Evolutionary conservation across 1,284 basidiomycete species (phyloP).

Genomic region (Fereydounia khargensis): DNA sequence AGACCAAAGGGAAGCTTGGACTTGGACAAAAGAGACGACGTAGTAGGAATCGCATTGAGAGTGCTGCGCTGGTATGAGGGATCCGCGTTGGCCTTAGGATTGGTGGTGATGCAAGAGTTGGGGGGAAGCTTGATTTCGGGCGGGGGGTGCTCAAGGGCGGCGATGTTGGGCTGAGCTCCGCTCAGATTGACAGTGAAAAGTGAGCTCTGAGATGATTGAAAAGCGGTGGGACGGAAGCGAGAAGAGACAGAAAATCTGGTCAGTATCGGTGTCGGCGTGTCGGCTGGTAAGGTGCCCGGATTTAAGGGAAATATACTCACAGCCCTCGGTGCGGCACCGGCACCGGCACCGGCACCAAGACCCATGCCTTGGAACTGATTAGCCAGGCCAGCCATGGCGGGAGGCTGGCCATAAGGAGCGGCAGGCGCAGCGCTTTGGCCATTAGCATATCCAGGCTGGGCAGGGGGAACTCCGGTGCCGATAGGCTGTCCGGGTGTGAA

Average conservation of each 20-base stretch:
- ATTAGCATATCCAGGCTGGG: constrained; percentile 19
- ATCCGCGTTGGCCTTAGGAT: constrained; percentile 79
- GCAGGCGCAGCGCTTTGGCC: constrained; percentile 9
- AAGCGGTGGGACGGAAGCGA: background rate
- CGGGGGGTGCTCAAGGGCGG: constrained; percentile 74
- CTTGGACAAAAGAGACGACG: constrained; percentile 83
- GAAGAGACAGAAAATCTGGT: too few relatives aligned
- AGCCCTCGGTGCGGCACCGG: constrained; percentile 23
- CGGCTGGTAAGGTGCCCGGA: constrained; percentile 10
- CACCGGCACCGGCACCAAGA: constrained; percentile 61
- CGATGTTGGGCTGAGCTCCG: constrained; percentile 68
- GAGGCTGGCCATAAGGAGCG: constrained; percentile 16
- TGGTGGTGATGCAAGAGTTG: constrained; percentile 73
- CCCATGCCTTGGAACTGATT: constrained; percentile 87
- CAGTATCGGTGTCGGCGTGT: too few relatives aligned
- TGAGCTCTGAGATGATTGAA: constrained; percentile 16
- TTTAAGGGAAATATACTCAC: constrained; percentile 63
- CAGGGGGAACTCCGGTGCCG: constrained; percentile 1
- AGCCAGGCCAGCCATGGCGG: constrained; percentile 67
- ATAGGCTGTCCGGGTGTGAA: too few relatives aligned
- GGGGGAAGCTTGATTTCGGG: constrained; percentile 87
- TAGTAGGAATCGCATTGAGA: constrained; percentile 89
- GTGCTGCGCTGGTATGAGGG: constrained; percentile 90
- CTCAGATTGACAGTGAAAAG: constrained; percentile 48
- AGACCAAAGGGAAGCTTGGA: constrained; percentile 89